Conservation (phyloP, 306 rosid species). For the Dryas drummondii region DNA sequence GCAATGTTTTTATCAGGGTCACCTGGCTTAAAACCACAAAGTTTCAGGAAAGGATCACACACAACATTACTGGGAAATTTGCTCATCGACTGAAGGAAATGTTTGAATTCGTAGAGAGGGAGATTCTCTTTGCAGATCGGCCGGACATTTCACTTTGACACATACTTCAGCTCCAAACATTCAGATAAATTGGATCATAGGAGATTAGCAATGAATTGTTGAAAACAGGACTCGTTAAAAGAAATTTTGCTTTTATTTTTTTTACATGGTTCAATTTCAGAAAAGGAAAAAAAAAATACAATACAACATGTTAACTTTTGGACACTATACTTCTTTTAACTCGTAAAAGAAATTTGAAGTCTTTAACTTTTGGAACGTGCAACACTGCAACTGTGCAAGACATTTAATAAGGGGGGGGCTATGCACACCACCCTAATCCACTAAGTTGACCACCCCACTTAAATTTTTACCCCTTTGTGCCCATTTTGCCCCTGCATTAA, state of each 20-base stretch:
- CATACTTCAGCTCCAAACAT: not conserved
- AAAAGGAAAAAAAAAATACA: too few species aligned
- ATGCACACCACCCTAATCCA: too few species aligned
- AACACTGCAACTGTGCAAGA: too few species aligned
- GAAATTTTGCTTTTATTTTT: not conserved
- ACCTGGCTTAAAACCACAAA: conserved; percentile 64
- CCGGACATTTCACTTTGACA: conserved; percentile 13
- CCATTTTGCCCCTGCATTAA: too few species aligned
- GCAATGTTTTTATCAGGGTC: conserved; percentile 49
- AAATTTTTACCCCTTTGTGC: too few species aligned
- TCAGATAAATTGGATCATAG: not conserved
- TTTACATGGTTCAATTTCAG: too few species aligned
- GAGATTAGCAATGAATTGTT: not conserved
- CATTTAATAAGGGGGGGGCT: too few species aligned
- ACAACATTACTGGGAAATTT: conserved; percentile 56
- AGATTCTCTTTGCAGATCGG: conserved; percentile 42
- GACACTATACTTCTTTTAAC: too few species aligned
- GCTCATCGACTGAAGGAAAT: conserved; percentile 40
- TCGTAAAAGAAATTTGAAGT: too few species aligned
- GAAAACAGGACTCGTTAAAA: not conserved
- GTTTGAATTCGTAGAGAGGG: conserved; percentile 56
- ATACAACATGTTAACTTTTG: too few species aligned
- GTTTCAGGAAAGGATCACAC: conserved; percentile 60
- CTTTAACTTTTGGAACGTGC: too few species aligned
- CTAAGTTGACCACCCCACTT: too few species aligned